These are phyloP conservation scores for Caloboletus inedulis DNA, from an alignment of 1,284 basidiomycete species.

Conservation along the genomic window DNA sequence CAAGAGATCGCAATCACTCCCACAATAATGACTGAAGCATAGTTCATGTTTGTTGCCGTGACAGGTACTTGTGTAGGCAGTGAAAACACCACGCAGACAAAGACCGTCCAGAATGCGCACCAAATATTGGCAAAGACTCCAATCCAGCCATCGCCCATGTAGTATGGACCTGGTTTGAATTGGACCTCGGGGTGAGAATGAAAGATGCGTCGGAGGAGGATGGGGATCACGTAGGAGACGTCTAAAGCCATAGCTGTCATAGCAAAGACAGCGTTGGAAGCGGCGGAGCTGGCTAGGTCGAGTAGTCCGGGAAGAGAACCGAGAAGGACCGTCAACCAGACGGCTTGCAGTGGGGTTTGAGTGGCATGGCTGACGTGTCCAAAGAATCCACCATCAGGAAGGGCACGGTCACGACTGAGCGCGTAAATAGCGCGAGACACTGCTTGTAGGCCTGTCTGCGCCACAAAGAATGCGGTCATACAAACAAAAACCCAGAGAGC, in stretches of 20 bases:
- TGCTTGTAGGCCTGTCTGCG: conserved; percentile 81
- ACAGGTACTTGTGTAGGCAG: conserved; percentile 73
- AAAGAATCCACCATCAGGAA: conserved; percentile 82
- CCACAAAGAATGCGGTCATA: conserved; percentile 80
- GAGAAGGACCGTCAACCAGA: conserved; percentile 74
- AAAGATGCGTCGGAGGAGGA: conserved; percentile 68
- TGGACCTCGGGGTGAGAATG: conserved; percentile 79
- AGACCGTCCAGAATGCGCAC: conserved; percentile 69
- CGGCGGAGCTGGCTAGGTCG: conserved; percentile 74
- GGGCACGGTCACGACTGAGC: conserved; percentile 80
- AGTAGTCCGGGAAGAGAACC: conserved; percentile 72
- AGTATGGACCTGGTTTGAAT: conserved; percentile 89
- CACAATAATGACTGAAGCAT: conserved; percentile 48
- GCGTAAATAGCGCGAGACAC: conserved; percentile 87
- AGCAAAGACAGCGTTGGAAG: conserved; percentile 83
- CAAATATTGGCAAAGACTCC: conserved; percentile 63
- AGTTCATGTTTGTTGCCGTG: conserved; percentile 73
- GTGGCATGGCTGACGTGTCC: conserved; percentile 64
- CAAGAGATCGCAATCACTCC: conserved; percentile 29
- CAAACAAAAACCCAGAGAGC: conserved; percentile 77
- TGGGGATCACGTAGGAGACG: conserved; percentile 72
- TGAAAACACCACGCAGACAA: conserved; percentile 69
- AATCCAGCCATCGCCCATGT: conserved; percentile 71
- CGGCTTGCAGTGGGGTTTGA: conserved; percentile 78
- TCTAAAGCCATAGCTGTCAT: conserved; percentile 73